Evolutionary conservation across 2,329 filamentous ascomycete genomes (phyloP), one percentile per base, ranked within the genome.

Genomic region (Clarireedia hainanense): DNA sequence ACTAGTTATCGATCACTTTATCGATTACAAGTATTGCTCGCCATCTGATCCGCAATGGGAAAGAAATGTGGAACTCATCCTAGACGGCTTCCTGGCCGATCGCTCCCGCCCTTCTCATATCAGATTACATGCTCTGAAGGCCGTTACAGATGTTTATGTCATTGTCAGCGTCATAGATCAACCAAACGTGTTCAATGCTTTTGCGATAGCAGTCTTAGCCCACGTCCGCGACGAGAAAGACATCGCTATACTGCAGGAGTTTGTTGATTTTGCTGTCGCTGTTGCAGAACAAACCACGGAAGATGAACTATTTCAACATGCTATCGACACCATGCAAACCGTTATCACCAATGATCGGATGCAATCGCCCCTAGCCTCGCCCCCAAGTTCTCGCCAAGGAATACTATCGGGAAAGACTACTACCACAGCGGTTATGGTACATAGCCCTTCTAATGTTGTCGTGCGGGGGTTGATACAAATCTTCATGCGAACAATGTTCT

Each of bases 401-500:
- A 59, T 62, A 48, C 60, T 60, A 50, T 61, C 47, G 37, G 46
- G 57, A 14, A 63, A 46, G 27, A 57, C 53, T 34, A 58, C 61
- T 14, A 17, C 51, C 10, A 36, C 59, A 1, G 60, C 34, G 26
- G 52, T 36, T 37, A 26, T 62, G 27, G 55, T 58, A n/a, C 67
- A 68, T 43, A 86, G 84, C 24, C 78, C 81, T 1, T 83, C 84
- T 3, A 89, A 90, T 61, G 81, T 91, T 43, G 84, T 89, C 47
- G 80, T 85, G 0, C 81, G 78, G 56, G 87, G 85, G 2, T 83
- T 89, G 56, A 83, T 90, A 43, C 81, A 80, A 59, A 84, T 95
- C 51, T 95, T 95, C 69, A 80, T 91, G 61, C 80, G 83, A 51
- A 82, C 83, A 12, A 81, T 95, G 73, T 84, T 85, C 61, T 74